phyloP scores from a whole-genome alignment of 2,329 filamentous ascomycete species.

The Botrytis pseudocinerea region DNA sequence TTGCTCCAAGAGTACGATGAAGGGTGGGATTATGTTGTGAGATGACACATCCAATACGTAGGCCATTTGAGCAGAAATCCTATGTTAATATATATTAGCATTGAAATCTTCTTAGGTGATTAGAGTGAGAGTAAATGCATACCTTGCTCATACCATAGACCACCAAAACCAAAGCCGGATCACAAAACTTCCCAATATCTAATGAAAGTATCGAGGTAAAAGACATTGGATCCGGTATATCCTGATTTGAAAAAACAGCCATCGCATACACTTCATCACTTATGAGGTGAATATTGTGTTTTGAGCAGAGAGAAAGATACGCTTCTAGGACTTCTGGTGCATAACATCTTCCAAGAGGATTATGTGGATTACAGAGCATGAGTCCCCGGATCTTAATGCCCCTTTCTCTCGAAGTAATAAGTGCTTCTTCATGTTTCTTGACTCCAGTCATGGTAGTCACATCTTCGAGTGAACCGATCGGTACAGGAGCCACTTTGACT shows the following conservation, averaged over 20 bases:
- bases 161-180: constrained; percentile 48
- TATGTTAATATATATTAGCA: neutral
- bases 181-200: constrained; percentile 46
- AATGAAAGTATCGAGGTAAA: constrained; percentile 55
- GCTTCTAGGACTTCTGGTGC: constrained; percentile 34
- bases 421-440: constrained; percentile 43
- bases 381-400: constrained; percentile 42
- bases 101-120: neutral
- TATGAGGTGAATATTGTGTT: constrained; percentile 48
- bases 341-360: constrained; percentile 36
- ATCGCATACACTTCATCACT: constrained; percentile 52
- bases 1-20: constrained; percentile 16
- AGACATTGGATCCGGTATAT: constrained; percentile 38
- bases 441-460: constrained; percentile 42
- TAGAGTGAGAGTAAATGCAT: neutral
- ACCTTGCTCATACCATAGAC: constrained; percentile 37
- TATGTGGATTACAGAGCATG: constrained; percentile 44
- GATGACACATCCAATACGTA: constrained; percentile 43
- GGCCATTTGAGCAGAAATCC: constrained; percentile 50
- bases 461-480: constrained; percentile 36
- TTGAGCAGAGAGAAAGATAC: constrained; percentile 45
- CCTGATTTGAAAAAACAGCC: constrained; percentile 45
- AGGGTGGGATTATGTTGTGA: constrained; percentile 25
- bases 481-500: constrained; percentile 4
- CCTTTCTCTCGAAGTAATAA: constrained; percentile 38